Evolutionary conservation across 805 yeast species (phyloP).

Genomic region (Millerago galiae): DNA sequence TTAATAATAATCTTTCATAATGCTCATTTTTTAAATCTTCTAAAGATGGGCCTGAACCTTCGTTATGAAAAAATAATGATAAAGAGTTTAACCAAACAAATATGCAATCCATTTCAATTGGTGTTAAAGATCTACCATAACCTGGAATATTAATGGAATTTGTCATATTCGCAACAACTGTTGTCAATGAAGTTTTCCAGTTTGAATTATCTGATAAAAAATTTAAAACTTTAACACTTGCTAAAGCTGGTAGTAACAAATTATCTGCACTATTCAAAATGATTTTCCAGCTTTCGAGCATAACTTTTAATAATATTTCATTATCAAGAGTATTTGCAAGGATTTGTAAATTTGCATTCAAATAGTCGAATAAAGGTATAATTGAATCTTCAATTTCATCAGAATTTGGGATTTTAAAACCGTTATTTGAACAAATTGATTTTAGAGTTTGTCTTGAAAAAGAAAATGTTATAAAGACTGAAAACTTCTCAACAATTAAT

Average conservation of each 20-base stretch:
- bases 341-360: slow-evolving; percentile 61
- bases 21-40: slow-evolving; percentile 53
- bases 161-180: slow-evolving; percentile 46
- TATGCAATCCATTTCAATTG: slow-evolving; percentile 58
- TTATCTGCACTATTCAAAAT: slow-evolving; percentile 64
- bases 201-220: slow-evolving; percentile 27
- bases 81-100: slow-evolving; percentile 63
- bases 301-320: slow-evolving; percentile 52
- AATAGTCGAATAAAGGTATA: slow-evolving; percentile 66
- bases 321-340: slow-evolving; percentile 54
- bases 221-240: slow-evolving; percentile 30
- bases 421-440: slow-evolving; percentile 46
- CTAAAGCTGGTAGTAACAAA: slow-evolving; percentile 66
- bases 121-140: slow-evolving; percentile 49
- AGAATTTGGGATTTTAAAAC: slow-evolving; percentile 35
- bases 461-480: slow-evolving; percentile 52
- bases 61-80: slow-evolving; percentile 75
- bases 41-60: slow-evolving; percentile 75
- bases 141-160: slow-evolving; percentile 32
- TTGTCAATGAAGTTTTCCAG: slow-evolving; percentile 36
- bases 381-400: slow-evolving; percentile 57
- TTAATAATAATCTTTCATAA: slow-evolving; percentile 56
- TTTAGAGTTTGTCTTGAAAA: slow-evolving; percentile 53
- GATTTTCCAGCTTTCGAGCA: slow-evolving; percentile 77
- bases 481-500: slow-evolving; percentile 66